Percentiles rank a stretch among this genome's conserved stretches.
phyloP scores from a whole-genome alignment of 2,329 filamentous ascomycete genomes.

The Diplocarpon rosae region DNA sequence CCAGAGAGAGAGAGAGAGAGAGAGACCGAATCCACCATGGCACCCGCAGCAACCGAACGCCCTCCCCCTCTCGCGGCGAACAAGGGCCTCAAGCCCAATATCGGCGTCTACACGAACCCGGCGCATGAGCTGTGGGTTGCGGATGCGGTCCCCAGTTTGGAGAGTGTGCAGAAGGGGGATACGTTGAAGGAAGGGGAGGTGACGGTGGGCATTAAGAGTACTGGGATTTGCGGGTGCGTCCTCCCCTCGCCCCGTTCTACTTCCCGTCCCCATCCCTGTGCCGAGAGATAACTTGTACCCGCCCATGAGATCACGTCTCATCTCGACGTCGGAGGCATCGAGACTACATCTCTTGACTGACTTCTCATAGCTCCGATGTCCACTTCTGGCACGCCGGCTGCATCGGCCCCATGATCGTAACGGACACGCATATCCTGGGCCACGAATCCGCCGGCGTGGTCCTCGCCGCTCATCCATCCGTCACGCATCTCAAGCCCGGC shows the following conservation, averaged over 20 bases:
- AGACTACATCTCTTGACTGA: constrained; percentile 1
- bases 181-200: constrained; percentile 73
- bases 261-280: not conserved
- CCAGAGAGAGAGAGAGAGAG: too few species aligned
- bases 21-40: constrained; percentile 9
- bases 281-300: not conserved
- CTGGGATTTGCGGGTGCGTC: constrained; percentile 83
- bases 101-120: constrained; percentile 93
- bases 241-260: not conserved
- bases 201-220: constrained; percentile 80
- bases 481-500: constrained; percentile 66
- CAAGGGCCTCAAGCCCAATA: constrained; percentile 61
- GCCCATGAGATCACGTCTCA: not conserved
- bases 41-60: constrained; percentile 21
- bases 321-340: too few species aligned
- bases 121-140: constrained; percentile 84
- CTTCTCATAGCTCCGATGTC: constrained; percentile 60
- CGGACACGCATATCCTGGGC: constrained; percentile 79
- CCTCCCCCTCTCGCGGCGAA: constrained; percentile 10
- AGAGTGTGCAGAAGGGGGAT: constrained; percentile 58
- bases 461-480: constrained; percentile 70
- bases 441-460: constrained; percentile 86
- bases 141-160: constrained; percentile 63
- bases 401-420: constrained; percentile 93
- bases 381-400: constrained; percentile 96